Evolutionary conservation across 2,329 filamentous ascomycete genomes (phyloP).

Genomic region (Diaporthe velutina): DNA sequence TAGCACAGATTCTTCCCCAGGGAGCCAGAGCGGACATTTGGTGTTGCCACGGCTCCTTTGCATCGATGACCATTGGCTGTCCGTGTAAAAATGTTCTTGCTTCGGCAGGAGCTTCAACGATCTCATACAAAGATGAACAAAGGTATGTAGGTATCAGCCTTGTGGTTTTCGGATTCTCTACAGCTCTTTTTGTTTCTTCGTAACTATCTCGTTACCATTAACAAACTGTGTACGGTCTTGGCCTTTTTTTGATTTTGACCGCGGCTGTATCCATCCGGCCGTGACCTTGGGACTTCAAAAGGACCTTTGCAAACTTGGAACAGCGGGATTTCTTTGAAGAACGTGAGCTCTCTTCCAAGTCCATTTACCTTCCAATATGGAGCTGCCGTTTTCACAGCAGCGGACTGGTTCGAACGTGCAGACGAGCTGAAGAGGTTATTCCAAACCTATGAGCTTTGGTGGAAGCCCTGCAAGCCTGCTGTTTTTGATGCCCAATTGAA

Average conservation of each 20-base stretch:
- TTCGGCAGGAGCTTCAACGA: neutral
- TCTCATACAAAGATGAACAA: too few species aligned
- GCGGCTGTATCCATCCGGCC: neutral
- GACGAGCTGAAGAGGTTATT: slow-evolving; percentile 52
- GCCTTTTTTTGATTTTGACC: neutral
- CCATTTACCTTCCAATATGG: slow-evolving; percentile 57
- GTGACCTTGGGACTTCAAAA: neutral
- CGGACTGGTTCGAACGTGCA: slow-evolving; percentile 56
- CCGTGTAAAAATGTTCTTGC: neutral
- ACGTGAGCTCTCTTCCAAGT: slow-evolving; percentile 46
- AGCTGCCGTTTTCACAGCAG: slow-evolving; percentile 52
- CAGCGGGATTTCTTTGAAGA: neutral
- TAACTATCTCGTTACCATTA: neutral
- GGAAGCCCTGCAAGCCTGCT: slow-evolving; percentile 50
- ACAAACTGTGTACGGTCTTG: neutral
- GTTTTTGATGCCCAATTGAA: slow-evolving; percentile 50
- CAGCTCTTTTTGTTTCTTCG: neutral
- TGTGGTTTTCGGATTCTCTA: neutral
- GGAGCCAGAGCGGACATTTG: neutral
- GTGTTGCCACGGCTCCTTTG: neutral
- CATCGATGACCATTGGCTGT: neutral
- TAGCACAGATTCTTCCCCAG: neutral
- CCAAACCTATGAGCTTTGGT: slow-evolving; percentile 55
- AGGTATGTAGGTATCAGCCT: neutral
- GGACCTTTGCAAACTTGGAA: neutral